Percentiles rank a stretch among this genome's conserved stretches.
Conservation (phyloP, 768 basidiomycete species). For the Lactifluus echinatus region DNA sequence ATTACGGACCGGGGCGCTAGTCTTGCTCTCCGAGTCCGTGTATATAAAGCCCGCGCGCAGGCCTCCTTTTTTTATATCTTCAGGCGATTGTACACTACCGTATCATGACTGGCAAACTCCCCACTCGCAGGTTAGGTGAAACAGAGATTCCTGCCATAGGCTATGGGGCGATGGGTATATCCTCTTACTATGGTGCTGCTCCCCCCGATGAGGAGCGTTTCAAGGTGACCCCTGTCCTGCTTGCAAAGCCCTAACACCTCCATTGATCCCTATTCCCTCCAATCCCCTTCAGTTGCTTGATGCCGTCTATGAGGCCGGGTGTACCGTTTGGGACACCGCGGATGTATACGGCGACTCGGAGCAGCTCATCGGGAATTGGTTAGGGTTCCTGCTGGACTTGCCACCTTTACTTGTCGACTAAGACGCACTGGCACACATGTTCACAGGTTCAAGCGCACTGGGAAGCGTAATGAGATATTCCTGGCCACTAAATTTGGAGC, state of each 20-base stretch:
- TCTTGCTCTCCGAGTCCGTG: neutral
- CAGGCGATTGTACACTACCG: neutral
- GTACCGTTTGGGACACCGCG: constrained; percentile 41
- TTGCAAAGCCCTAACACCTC: neutral
- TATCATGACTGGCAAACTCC: constrained; percentile 21
- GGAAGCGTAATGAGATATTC: constrained; percentile 43
- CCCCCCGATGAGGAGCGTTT: constrained; percentile 50
- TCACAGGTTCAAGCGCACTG: constrained; percentile 45
- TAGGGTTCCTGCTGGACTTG: neutral
- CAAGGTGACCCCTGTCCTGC: constrained; percentile 26
- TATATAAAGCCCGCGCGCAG: neutral
- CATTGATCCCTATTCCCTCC: neutral
- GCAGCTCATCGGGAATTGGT: constrained; percentile 41
- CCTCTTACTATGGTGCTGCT: constrained; percentile 38
- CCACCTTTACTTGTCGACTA: neutral
- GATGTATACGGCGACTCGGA: constrained; percentile 36
- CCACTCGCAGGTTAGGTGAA: constrained; percentile 38
- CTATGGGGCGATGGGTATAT: constrained; percentile 54
- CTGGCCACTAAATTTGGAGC: constrained; percentile 34
- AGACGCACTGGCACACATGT: neutral
- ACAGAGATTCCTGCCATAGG: constrained; percentile 44
- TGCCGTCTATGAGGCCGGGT: constrained; percentile 32
- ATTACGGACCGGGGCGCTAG: no score
- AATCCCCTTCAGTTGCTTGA: constrained; percentile 30
- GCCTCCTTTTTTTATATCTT: no score